Percentiles rank a stretch among this genome's conserved stretches.
Conservation (phyloP, 495 filamentous ascomycete genomes). For the Xanthoparmelia taractica region DNA sequence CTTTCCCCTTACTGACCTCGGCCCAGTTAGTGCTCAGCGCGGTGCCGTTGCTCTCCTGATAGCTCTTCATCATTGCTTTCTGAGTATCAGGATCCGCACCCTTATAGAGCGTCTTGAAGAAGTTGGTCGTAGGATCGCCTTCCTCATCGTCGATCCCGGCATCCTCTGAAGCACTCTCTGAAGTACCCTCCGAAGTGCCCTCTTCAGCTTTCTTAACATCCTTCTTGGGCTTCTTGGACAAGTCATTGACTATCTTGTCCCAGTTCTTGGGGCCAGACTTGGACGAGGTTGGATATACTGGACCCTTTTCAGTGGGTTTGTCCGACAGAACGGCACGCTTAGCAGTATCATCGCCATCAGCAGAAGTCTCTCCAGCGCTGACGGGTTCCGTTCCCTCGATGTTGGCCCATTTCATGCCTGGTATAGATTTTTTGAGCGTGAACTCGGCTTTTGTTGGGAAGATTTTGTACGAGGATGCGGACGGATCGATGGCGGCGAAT, state of each 20-base stretch:
- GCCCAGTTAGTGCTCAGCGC: slow-evolving; percentile 88
- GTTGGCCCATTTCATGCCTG: slow-evolving; percentile 66
- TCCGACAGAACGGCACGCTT: slow-evolving; percentile 16
- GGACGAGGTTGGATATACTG: slow-evolving; percentile 84
- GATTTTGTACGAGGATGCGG: slow-evolving; percentile 52
- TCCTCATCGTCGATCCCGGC: slow-evolving; percentile 54
- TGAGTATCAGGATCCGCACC: slow-evolving; percentile 69
- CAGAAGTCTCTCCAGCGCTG: slow-evolving; percentile 30
- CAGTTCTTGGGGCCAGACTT: slow-evolving; percentile 79
- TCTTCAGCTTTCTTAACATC: slow-evolving; percentile 21
- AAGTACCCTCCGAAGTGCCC: not conserved
- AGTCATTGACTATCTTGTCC: slow-evolving; percentile 65
- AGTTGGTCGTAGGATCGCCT: slow-evolving; percentile 66
- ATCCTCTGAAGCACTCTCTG: slow-evolving; percentile 33
- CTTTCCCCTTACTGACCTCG: slow-evolving; percentile 66
- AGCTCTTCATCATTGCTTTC: slow-evolving; percentile 97
- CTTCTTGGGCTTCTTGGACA: slow-evolving; percentile 42
- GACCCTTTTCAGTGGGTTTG: slow-evolving; percentile 33
- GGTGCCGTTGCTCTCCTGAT: slow-evolving; percentile 85
- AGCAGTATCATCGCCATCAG: slow-evolving; percentile 21
- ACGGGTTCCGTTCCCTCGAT: slow-evolving; percentile 49
- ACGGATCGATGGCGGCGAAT: slow-evolving; percentile 54
- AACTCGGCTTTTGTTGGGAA: slow-evolving; percentile 83
- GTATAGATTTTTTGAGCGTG: slow-evolving; percentile 55
- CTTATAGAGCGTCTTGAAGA: slow-evolving; percentile 90